Conservation (phyloP, 169 alveolate genomes). For the Eimeria praecox region DNA sequence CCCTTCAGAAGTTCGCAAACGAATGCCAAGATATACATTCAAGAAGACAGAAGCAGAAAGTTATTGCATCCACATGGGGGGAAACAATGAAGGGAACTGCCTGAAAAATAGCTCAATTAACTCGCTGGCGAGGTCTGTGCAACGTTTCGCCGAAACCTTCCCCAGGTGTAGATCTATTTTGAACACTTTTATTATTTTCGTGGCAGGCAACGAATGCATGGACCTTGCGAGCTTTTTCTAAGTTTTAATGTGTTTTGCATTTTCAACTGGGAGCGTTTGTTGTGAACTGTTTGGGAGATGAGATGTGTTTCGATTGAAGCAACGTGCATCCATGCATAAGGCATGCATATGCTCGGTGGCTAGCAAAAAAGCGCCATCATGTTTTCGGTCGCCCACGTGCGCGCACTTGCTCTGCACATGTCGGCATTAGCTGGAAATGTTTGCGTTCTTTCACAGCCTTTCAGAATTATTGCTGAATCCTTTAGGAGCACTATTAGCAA, state of each 20-base stretch:
- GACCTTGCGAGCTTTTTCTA: background rate
- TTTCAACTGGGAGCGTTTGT: background rate
- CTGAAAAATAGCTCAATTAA: background rate
- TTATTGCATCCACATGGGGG: slow-evolving; percentile 32
- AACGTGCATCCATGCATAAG: background rate
- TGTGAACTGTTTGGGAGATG: background rate
- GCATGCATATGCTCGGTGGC: background rate
- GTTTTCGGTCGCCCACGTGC: background rate
- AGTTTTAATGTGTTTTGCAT: background rate
- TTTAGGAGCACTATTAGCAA: background rate
- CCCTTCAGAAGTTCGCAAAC: background rate
- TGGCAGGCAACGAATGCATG: background rate
- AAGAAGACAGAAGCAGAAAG: background rate
- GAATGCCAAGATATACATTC: background rate
- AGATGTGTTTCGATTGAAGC: background rate
- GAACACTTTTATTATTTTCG: background rate
- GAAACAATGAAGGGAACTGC: slow-evolving; percentile 46
- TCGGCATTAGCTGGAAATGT: background rate
- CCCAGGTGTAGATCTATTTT: background rate
- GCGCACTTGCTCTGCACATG: slow-evolving; percentile 37
- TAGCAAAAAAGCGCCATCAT: background rate
- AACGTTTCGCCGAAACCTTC: background rate
- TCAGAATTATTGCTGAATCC: background rate
- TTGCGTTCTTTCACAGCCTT: background rate
- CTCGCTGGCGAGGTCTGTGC: slow-evolving; percentile 2